Base-by-base conservation (phyloP, 2,329 filamentous ascomycete genomes). In the Aspergillus pseudoterreus region DNA sequence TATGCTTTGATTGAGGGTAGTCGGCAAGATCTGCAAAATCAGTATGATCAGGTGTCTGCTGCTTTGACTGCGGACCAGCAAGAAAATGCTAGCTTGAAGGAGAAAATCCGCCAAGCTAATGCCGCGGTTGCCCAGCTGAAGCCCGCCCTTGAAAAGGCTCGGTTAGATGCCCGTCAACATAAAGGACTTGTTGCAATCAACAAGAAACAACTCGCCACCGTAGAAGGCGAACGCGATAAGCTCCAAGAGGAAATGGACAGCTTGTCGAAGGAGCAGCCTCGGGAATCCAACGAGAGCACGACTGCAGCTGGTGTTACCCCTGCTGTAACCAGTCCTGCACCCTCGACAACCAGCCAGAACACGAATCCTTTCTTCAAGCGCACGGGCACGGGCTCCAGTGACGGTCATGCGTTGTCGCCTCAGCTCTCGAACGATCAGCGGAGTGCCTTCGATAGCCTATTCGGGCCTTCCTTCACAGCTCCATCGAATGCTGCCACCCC, bases 151-250 rank as follows among this genome's bases (percentile, higher is more conserved):
- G 94, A 99, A 69, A 97, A 96, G 77, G 80, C 95, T 62, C 91
- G 88, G 69, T 90, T 87, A 11, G 91, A 96, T 62, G 91, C 91
- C 22, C 85, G 94, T 39, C 94, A 97, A 70, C 92, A 97, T 67
- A 97, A 95, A 75, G 94, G 94, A 15, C 79, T 97, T 58, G 92
- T 95, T 27, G 92, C 94, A 41, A 99, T 99, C 75, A 96, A 96
- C 75, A 97, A 95, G 79, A 99, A 99, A 76, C 94, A 99, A 73
- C 78, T 97, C 54, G 83, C 87, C 33, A 96, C 92, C 1, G 90
- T 87, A 51, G 94, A 99, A 71, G 83, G 82, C 44, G 92, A 97
- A 69, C 83, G 89, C 30, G 92, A 97, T 54, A 92, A 90, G 76
- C 77, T 96, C 36, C 92, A 91, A 75, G 76, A 78, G 1, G 92